Evolutionary conservation across 164 flowering plant species (phyloP).

Genomic region (Liquidambar formosana): DNA sequence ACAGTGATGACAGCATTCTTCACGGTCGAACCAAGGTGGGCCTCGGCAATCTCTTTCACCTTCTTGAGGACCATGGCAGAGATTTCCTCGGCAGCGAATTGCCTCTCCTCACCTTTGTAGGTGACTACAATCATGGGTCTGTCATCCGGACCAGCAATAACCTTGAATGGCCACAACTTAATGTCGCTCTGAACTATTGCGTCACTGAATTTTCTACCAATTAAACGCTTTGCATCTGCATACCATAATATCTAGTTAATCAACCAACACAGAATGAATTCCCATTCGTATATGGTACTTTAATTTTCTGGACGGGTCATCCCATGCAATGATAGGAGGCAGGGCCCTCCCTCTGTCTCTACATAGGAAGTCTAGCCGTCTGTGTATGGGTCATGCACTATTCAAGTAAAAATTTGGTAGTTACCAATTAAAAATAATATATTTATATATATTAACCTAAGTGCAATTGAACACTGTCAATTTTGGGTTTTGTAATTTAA

Average conservation of each 20-base stretch:
- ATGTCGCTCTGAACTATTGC: slow-evolving; percentile 50
- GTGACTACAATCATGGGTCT: slow-evolving; percentile 58
- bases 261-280: neutral
- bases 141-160: slow-evolving; percentile 45
- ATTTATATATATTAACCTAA: too few relatives aligned
- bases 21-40: slow-evolving; percentile 28
- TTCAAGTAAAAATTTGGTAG: too few relatives aligned
- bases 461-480: too few relatives aligned
- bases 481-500: too few relatives aligned
- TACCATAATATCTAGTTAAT: neutral
- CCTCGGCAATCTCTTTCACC: slow-evolving; percentile 51
- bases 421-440: too few relatives aligned
- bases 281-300: too few relatives aligned
- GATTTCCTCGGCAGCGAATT: slow-evolving; percentile 44
- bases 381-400: too few relatives aligned
- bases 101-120: slow-evolving; percentile 53
- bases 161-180: slow-evolving; percentile 66
- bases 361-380: too few relatives aligned
- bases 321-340: too few relatives aligned
- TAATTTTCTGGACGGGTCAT: too few relatives aligned
- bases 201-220: slow-evolving; percentile 54
- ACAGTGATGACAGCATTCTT: slow-evolving; percentile 49
- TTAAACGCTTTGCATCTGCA: slow-evolving; percentile 61
- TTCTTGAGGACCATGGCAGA: slow-evolving; percentile 45
- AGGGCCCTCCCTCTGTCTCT: too few relatives aligned